These are phyloP conservation scores for Boehmeria nivea DNA, from an alignment of 306 rosid genomes.

Conservation along the genomic window DNA sequence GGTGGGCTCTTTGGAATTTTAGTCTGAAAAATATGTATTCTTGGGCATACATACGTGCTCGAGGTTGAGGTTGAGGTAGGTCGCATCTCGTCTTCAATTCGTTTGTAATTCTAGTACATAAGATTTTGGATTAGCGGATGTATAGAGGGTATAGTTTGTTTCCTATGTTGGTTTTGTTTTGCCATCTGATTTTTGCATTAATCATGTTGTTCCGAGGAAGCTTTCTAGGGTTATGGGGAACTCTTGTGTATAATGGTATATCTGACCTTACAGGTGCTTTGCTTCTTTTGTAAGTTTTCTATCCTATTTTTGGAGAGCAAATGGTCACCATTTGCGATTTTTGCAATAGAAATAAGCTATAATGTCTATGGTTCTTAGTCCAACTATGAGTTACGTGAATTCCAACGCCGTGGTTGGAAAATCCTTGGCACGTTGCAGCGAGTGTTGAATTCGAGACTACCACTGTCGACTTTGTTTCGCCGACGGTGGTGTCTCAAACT, in stretches of 20 bases:
- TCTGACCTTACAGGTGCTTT: conserved; percentile 6
- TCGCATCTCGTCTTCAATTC: conserved; percentile 7
- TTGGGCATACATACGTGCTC: not conserved
- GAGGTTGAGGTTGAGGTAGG: conserved; percentile 16
- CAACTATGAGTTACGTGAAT: no score
- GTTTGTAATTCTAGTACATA: conserved; percentile 24
- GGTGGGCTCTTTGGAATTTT: not conserved
- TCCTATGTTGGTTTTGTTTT: conserved; percentile 3
- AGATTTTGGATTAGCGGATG: conserved; percentile 29
- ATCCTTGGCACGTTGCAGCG: no score
- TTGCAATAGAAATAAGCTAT: no score
- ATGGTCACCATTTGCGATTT: no score
- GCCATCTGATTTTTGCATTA: conserved; percentile 4
- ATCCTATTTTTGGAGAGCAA: not conserved
- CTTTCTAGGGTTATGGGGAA: conserved; percentile 3
- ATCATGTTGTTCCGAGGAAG: not conserved
- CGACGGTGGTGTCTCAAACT: no score
- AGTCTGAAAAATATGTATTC: conserved; percentile 9
- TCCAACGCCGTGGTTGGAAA: no score
- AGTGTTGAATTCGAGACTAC: no score
- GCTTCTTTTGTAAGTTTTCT: not conserved
- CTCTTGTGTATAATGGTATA: conserved; percentile 9
- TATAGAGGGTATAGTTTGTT: conserved; percentile 31
- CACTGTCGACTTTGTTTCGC: no score
- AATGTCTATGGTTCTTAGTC: no score